Percentiles rank a stretch among this genome's conserved stretches.
Evolutionary conservation across 768 basidiomycete species (phyloP).

Genomic region (Filobasidium wieringae): DNA sequence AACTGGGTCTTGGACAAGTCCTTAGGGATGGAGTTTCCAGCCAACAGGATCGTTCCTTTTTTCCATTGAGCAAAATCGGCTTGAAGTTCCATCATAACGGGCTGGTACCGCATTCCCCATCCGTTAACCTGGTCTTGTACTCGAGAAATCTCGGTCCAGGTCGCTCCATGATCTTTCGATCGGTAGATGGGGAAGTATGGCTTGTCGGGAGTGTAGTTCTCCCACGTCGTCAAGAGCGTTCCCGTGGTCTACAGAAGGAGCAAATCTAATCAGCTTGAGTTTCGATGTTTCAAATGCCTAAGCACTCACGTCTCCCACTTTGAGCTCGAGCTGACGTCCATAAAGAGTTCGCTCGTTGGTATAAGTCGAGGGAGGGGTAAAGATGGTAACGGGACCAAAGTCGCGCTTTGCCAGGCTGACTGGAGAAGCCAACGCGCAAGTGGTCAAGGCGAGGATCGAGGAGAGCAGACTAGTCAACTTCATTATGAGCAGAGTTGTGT

Average conservation of each 20-base stretch:
- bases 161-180: conserved; percentile 3
- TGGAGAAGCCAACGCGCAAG: not conserved
- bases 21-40: conserved; percentile 20
- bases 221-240: conserved; percentile 16
- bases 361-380: conserved; percentile 15
- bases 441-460: not conserved
- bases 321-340: conserved; percentile 12
- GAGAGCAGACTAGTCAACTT: not conserved
- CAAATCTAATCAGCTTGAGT: no score
- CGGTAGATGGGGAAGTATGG: conserved; percentile 19
- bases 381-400: conserved; percentile 19
- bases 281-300: no score
- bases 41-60: conserved; percentile 14
- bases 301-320: no score
- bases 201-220: conserved; percentile 16
- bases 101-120: conserved; percentile 17
- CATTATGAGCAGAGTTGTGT: not conserved
- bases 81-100: conserved; percentile 6
- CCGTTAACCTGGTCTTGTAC: conserved; percentile 16
- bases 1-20: conserved; percentile 17
- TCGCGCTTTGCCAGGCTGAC: conserved; percentile 12
- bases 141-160: conserved; percentile 11
- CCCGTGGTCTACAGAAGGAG: not conserved
- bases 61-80: conserved; percentile 7
- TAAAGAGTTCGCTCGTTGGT: conserved; percentile 15